These are phyloP conservation scores for Neonectria magnoliae DNA, from an alignment of 2,329 filamentous ascomycete species.

Conservation along the genomic window DNA sequence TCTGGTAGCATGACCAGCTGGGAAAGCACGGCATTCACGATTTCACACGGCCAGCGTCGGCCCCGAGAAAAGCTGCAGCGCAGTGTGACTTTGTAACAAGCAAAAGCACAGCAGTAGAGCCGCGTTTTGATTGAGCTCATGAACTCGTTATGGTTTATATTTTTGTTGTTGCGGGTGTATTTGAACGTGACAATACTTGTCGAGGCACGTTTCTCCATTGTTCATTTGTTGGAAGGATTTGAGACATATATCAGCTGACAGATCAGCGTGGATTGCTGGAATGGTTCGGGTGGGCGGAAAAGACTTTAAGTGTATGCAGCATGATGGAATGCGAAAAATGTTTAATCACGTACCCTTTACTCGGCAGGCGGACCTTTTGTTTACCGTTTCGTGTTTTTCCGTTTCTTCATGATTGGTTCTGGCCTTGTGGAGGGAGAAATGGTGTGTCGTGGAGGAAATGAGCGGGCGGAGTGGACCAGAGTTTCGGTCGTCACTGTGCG, in stretches of 20 bases:
- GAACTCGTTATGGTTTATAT: constrained; percentile 14
- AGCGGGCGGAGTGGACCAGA: constrained; percentile 1
- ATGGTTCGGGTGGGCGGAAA: constrained; percentile 19
- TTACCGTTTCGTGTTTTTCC: not conserved
- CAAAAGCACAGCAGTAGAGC: constrained; percentile 5
- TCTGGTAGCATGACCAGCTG: not conserved
- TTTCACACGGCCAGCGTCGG: not conserved
- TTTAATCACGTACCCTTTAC: constrained; percentile 29
- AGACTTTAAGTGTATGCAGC: constrained; percentile 29
- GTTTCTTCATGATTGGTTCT: not conserved
- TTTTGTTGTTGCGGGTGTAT: constrained; percentile 2
- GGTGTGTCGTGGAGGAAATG: constrained; percentile 4
- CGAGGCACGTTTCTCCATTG: not conserved
- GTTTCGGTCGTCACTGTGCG: not conserved
- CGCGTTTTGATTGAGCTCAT: constrained; percentile 8
- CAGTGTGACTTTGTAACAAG: constrained; percentile 1
- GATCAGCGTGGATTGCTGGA: constrained; percentile 20
- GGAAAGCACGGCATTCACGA: not conserved
- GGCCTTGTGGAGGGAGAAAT: not conserved
- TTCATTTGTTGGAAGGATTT: constrained; percentile 14
- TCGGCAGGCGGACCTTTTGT: not conserved
- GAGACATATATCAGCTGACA: constrained; percentile 18
- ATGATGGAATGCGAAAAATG: constrained; percentile 36
- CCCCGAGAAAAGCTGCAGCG: not conserved
- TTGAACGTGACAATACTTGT: constrained; percentile 10